Evolutionary conservation across 768 basidiomycete genomes (phyloP).

Genomic region (Boletus pseudo-olivaceus): DNA sequence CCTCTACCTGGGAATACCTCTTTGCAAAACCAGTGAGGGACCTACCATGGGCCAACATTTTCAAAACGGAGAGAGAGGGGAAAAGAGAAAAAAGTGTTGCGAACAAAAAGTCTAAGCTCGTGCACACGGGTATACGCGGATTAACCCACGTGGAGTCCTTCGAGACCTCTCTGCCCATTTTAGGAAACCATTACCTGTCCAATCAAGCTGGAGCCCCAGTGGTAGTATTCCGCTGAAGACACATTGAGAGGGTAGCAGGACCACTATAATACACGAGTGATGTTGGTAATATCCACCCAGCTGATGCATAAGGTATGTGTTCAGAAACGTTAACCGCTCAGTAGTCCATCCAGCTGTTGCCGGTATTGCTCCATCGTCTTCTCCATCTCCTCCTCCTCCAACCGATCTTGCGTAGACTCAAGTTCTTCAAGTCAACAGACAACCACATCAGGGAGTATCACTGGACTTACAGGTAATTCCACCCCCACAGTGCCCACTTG

Average conservation of each 20-base stretch:
- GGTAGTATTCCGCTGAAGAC: not conserved
- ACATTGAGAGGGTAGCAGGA: not conserved
- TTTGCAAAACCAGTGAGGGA: conserved; percentile 55
- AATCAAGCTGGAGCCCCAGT: not conserved
- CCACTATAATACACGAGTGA: conserved; percentile 8
- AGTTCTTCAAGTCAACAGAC: conserved; percentile 6
- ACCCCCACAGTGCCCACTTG: conserved; percentile 70
- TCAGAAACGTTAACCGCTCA: conserved; percentile 43
- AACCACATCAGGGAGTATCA: not conserved
- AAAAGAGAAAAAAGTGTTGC: conserved; percentile 13
- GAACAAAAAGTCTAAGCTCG: conserved; percentile 13
- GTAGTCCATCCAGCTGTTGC: conserved; percentile 80
- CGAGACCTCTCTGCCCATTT: conserved; percentile 2
- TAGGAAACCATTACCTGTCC: not conserved
- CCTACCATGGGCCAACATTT: conserved; percentile 57
- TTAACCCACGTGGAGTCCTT: conserved; percentile 16
- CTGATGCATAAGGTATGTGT: conserved; percentile 14
- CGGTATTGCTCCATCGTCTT: conserved; percentile 88
- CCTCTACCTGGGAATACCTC: conserved; percentile 46
- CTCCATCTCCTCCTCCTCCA: conserved; percentile 81
- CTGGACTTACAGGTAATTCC: conserved; percentile 67
- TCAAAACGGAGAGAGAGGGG: conserved; percentile 16
- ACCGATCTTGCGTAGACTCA: conserved; percentile 56
- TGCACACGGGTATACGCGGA: conserved; percentile 25
- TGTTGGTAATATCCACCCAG: not conserved